Base-by-base conservation (phyloP, 352 stramenopile species). In the Globisporangium cylindrosporum region DNA sequence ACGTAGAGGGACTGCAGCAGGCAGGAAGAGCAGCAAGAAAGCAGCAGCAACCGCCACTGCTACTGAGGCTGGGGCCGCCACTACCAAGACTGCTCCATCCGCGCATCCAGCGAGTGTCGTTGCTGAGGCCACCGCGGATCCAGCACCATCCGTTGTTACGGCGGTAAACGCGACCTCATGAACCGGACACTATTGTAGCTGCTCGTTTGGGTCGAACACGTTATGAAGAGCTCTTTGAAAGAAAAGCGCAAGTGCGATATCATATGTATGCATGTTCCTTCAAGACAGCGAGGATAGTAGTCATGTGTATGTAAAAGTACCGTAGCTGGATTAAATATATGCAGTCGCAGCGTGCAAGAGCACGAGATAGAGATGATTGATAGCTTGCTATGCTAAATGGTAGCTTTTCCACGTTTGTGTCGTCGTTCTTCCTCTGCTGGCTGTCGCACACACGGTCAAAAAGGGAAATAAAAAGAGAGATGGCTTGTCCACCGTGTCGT, bases 311-410 rank as follows among this genome's bases (percentile, higher is more conserved):
- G 18, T 18, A 43, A 46, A 24, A 24, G 46, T 25, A 53, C 46
- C 46, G 38, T 53, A 24, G 15, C 22, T 57, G 51, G 51, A 57
- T 57, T 57, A 57, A 57, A 57, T 57, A 57, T 57, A 57, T 57
- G 24, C 51, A 57, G 5, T 53, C 20, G 18, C 2, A 10, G 46
- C 20, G 20, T 53, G 46, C 46, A 53, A 53, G 46, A 10, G 20
- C 18, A 6, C 8, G 18, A 53, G 20, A 9, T 2, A 10, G 18
- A 53, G 43, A 22, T 4, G 15, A 43, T 15, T 22, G 15, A 24
- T 53, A 14, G 4, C 43, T 53, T 46, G 38, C 38, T 20, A 46
- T 46, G 38, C 38, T 18, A 41, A 41, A 41, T 41, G 12, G 51
- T 57, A 15, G 22, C 22, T 27, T 24, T 27, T 27, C 15, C n/a